Percentiles rank a stretch among this genome's conserved stretches.
Conservation (phyloP, 2,329 filamentous ascomycete genomes). For the Phyllosticta citrichinensis region DNA sequence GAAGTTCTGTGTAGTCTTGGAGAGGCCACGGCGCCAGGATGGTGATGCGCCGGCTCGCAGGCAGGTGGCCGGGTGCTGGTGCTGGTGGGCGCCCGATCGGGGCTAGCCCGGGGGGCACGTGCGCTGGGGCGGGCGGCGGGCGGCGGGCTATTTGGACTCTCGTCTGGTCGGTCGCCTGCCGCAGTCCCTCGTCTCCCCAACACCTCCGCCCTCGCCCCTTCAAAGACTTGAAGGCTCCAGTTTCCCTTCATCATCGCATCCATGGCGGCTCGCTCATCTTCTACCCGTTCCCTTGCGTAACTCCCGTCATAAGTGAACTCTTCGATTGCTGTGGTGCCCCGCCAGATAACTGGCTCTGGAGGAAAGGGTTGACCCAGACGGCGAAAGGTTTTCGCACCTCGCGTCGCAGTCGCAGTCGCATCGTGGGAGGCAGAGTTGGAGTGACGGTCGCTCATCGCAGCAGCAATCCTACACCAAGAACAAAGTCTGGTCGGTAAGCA, state of each 20-base stretch:
- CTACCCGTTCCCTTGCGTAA: not conserved
- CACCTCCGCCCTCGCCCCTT: constrained; percentile 16
- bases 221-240: constrained; percentile 10
- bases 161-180: constrained; percentile 1
- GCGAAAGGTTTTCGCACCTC: constrained; percentile 4
- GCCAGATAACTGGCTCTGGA: constrained; percentile 12
- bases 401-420: not conserved
- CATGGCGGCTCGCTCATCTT: not conserved
- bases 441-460: constrained; percentile 6
- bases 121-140: not conserved
- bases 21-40: constrained; percentile 6
- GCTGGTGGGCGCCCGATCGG: not conserved
- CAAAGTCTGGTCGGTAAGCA: not conserved
- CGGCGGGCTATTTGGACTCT: constrained; percentile 5
- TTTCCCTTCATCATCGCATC: not conserved
- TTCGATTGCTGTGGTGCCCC: constrained; percentile 8
- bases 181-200: constrained; percentile 12
- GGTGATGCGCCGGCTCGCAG: not conserved
- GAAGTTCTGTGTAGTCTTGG: not conserved
- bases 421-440: constrained; percentile 6
- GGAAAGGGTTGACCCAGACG: constrained; percentile 3
- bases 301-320: constrained; percentile 11
- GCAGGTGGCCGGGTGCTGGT: not conserved
- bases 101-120: constrained; percentile 7
- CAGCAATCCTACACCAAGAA: too few species aligned